These are phyloP conservation scores for Ogataea nonfermentans DNA, from an alignment of 805 yeast species.

Conservation along the genomic window DNA sequence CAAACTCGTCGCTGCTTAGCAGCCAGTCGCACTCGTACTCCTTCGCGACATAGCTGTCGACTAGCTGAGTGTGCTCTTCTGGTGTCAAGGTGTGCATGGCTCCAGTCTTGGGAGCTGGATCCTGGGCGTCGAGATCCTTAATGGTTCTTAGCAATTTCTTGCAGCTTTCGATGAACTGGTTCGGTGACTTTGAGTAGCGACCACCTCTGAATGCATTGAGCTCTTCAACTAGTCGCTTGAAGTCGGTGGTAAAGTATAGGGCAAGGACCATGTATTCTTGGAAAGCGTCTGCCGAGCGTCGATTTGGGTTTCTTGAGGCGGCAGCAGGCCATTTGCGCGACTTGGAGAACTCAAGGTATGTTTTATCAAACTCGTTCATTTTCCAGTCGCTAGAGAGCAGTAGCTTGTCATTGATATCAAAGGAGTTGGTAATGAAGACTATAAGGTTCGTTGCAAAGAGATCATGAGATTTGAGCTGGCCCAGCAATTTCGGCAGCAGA, in stretches of 20 bases:
- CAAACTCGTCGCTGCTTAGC: constrained; percentile 25
- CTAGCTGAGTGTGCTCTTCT: constrained; percentile 10
- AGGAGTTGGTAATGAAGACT: constrained; percentile 24
- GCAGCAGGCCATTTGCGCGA: constrained; percentile 19
- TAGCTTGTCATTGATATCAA: constrained; percentile 32
- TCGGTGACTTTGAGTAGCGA: constrained; percentile 13
- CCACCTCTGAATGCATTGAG: constrained; percentile 15
- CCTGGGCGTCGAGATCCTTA: constrained; percentile 16
- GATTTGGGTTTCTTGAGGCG: constrained; percentile 6
- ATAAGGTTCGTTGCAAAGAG: constrained; percentile 25
- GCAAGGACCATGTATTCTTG: constrained; percentile 20
- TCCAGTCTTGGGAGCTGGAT: constrained; percentile 3
- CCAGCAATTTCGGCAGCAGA: constrained; percentile 21
- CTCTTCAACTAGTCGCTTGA: constrained; percentile 19
- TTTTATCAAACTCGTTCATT: constrained; percentile 19
- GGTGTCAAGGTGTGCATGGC: constrained; percentile 2
- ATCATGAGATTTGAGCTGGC: constrained; percentile 25
- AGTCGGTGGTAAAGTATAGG: constrained; percentile 18
- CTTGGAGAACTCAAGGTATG: constrained; percentile 20
- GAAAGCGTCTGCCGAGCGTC: constrained; percentile 15
- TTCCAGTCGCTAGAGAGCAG: constrained; percentile 30
- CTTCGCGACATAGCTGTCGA: constrained; percentile 13
- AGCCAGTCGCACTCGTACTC: constrained; percentile 32
- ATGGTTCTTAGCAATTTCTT: constrained; percentile 13
- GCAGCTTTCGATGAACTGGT: constrained; percentile 15